Evolutionary conservation across 306 rosid genomes (phyloP), one percentile per base, ranked within the genome.

Genomic region (Delonix regia): DNA sequence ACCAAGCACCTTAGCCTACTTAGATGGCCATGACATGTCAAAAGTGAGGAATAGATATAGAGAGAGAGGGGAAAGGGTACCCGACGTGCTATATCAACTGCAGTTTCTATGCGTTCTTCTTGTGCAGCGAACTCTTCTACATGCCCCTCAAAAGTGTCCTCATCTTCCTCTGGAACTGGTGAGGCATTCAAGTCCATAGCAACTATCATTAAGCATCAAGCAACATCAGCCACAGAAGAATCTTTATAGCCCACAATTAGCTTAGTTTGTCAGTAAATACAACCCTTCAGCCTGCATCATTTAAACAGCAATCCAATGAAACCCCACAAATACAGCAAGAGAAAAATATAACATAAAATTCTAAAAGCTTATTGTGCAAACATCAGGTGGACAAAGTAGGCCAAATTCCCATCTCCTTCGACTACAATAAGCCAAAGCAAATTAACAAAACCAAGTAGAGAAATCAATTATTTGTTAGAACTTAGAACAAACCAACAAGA

Each of bases 171-270:
- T 0, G 99, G 99, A 63, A 90, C 80, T 4, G 99, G 99, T 25
- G 92, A 95, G 78, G 97, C 99, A 86, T 96, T 96, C 83, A 96
- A 93, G 91, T 96, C 99, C 99, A 96, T 96, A 76, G 96, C 85
- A 85, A 77, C 94, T 80, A 90, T 87, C 96, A 89, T 89, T 87
- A 94, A 93, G 89, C 90, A 88, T 85, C 69, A 71, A 82, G 39
- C 85, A 79, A 84, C 91, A 91, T 91, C 83, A 62, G 47, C 83
- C 83, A 76, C 80, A 42, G 67, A 44, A 71, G 14, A 71, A 61
- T 69, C 27, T 61, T 33, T 64, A 78, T 48, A 45, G 36, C 53
- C 74, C 42, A 25, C 78, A 76, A 73, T 60, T 34, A 82, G 64
- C 81, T 72, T 55, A 52, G 56, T 69, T 18, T 12, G 21, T n/a